Conservation (phyloP, 345 rosid genomes). For the Camelina hispida region DNA sequence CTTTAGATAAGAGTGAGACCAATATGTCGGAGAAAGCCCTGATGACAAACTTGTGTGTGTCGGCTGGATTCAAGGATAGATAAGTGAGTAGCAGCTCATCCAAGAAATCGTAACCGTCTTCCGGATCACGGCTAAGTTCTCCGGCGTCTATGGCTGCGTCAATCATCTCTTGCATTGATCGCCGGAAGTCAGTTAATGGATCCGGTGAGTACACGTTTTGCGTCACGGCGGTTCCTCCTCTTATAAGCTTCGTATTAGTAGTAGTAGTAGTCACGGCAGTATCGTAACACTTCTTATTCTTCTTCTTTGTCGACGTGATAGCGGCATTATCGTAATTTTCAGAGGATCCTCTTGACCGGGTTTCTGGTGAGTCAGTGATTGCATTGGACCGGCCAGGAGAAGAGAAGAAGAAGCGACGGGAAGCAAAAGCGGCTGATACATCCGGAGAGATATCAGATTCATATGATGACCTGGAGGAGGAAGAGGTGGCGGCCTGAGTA, state of each 20-base stretch:
- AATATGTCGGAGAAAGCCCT: constrained; percentile 85
- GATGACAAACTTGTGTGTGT: constrained; percentile 67
- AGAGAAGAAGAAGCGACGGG: constrained; percentile 92
- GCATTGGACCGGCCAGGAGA: constrained; percentile 93
- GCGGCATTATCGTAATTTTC: constrained; percentile 35
- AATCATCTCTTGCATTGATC: constrained; percentile 98
- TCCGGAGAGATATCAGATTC: constrained; percentile 53
- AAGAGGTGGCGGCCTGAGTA: constrained; percentile 38
- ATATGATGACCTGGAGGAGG: constrained; percentile 48
- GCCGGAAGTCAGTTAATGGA: constrained; percentile 81
- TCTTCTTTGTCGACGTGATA: constrained; percentile 7
- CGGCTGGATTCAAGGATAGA: constrained; percentile 70
- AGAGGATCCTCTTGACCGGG: constrained; percentile 38
- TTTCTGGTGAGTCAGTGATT: constrained; percentile 62
- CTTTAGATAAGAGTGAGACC: constrained; percentile 55
- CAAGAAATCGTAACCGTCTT: constrained; percentile 76
- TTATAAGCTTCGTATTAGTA: constrained; percentile 31
- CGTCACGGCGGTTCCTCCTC: constrained; percentile 68
- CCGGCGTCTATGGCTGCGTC: constrained; percentile 56
- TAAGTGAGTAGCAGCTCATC: constrained; percentile 79
- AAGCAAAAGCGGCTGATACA: constrained; percentile 72
- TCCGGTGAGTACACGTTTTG: constrained; percentile 77
- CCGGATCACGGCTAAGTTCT: constrained; percentile 43
- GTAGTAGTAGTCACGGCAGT: constrained; percentile 1
- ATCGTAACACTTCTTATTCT: constrained; percentile 13